A percentile compares a stretch with the other conserved stretches of the same genome.
These are phyloP conservation scores for Diaporthe vexans DNA, from an alignment of 2,329 filamentous ascomycete species.

Conservation along the genomic window DNA sequence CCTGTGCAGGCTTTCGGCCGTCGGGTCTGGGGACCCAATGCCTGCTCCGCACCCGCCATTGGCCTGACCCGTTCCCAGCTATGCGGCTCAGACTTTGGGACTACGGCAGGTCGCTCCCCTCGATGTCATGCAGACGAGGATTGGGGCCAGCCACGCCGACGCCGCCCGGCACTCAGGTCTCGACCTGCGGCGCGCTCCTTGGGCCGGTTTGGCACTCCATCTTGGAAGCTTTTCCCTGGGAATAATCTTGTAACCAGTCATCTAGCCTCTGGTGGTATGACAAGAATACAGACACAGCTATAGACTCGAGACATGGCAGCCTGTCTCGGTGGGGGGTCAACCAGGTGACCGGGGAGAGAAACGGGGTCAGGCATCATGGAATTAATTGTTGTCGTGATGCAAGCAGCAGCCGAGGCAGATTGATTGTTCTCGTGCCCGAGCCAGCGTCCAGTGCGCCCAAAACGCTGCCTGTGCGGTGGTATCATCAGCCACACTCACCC, in stretches of 20 bases:
- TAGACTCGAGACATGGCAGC: conserved; percentile 11
- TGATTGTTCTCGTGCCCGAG: neutral
- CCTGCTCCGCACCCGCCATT: conserved; percentile 24
- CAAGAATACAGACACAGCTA: neutral
- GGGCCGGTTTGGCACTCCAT: neutral
- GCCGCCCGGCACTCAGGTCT: conserved; percentile 10
- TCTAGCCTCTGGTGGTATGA: neutral
- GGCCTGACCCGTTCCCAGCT: conserved; percentile 23
- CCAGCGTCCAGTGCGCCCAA: conserved; percentile 12
- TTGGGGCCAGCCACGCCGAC: conserved; percentile 11
- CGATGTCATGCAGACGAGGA: conserved; percentile 26
- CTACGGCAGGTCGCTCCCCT: conserved; percentile 24
- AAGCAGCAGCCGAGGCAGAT: neutral
- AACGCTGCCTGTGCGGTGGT: neutral
- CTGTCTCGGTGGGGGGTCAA: neutral
- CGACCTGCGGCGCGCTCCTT: neutral
- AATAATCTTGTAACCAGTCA: neutral
- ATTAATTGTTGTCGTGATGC: neutral
- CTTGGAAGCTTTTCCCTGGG: conserved; percentile 19
- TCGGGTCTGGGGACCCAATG: neutral
- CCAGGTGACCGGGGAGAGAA: neutral
- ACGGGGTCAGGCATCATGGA: neutral
- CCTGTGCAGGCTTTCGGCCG: conserved; percentile 24
- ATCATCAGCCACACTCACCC: neutral
- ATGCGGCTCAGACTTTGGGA: conserved; percentile 31